Evolutionary conservation across 1,139 yeast genomes (phyloP), one percentile per base, ranked within the genome.

Genomic region (Suhomyces panamericanus): DNA sequence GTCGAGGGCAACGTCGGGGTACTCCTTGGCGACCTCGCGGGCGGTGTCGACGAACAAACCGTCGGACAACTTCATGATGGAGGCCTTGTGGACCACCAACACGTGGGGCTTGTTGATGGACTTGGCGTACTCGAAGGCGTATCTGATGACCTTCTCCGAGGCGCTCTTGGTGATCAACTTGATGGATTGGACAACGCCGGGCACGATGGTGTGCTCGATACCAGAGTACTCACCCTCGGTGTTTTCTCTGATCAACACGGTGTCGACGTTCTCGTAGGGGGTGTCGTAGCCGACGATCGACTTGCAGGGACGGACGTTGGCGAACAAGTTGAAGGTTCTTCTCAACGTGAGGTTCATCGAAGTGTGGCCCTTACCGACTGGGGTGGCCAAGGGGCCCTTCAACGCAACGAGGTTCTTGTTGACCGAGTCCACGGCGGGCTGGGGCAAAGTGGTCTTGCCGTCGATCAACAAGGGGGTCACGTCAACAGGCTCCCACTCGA

Each of bases 211-310:
- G 77, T 93, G 99, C 78, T 93, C 99, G 59, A 93, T 91, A 73
- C 99, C 99, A 35, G 97, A 90, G 78, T 93, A 93, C 75, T 93
- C 99, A 74, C 98, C 99, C 75, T 93, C 99, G 59, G 99, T 93
- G 82, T 93, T 93, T 76, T 93, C 99, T 80, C 99, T 89, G 70
- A 93, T 90, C 65, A 93, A 80, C 42, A 93, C 97, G 53, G 96
- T 86, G 74, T 93, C 95, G 55, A 93, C 97, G 67, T 88, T 80
- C 60, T 88, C 86, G 76, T 91, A 93, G 40, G 97, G 95, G 53
- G 98, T 93, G 71, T 91, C 81, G 82, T 81, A 93, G 59, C 99
- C 99, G 54, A 80, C 87, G 58, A 93, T 82, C 47, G 96, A 86
- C 74, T 86, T 86, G 73, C 98, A 95, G 44, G 98, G 99, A 77